Base-by-base conservation (phyloP, 345 rosid species). In the Schrenkiella parvula region DNA sequence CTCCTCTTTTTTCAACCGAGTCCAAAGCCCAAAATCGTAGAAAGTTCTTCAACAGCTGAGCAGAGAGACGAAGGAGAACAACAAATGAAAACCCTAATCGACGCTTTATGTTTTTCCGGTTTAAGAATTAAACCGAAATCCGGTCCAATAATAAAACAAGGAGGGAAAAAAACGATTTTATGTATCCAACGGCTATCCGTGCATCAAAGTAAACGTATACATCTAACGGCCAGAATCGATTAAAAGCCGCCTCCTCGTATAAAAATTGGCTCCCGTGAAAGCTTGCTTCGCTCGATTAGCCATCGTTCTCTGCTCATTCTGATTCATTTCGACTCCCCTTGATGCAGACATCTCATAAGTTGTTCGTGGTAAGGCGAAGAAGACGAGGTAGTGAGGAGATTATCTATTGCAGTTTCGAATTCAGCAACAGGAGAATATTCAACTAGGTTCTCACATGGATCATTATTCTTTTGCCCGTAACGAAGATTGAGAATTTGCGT, bases 391-490 rank as follows among this genome's bases (percentile, higher is more conserved):
- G 51, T 34, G 38, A 10, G 13, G 12, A 2, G 38, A 34, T 34
- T 9, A 34, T 34, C 3, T 34, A 34, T 34, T 34, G 38, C 38
- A 34, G 12, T 9, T 34, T 34, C 21, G 28, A 28, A 21, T 47
- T 10, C 14, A 9, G 26, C 26, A 19, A 47, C 53, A 47, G n/a
- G n/a, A 21, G 7, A 19, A 3, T 19, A 21, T 84, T 79, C 18
- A 41, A 80, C 4, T 77, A 82, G 89, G 39, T 83, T 84, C 69
- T 69, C 68, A 19, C 84, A 81, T 50, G 89, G 89, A 87, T 74
- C 61, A 75, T n/a, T 72, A 22, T 17, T 83, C 84, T 41, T 86
- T 82, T 58, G 64, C 7, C 44, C 14, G 14, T 14, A 38, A 6
- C 7, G 23, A 17, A 44, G 21, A 7, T 8, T 44, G 22, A 44